phyloP scores from a whole-genome alignment of 345 rosid species.

The Raphanus sativus region DNA sequence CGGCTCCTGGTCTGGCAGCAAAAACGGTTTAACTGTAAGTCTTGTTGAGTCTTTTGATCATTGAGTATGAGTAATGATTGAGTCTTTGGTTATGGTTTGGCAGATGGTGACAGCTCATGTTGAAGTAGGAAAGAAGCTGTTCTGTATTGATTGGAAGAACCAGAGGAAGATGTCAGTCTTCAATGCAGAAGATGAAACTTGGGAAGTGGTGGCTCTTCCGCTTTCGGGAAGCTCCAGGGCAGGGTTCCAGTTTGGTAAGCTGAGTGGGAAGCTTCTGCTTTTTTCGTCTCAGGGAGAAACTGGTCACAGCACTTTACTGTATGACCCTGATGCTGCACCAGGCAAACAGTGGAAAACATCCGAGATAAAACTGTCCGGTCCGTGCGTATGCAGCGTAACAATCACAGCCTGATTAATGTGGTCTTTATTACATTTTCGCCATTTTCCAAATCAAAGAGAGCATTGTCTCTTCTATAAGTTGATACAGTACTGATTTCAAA shows the following conservation, averaged over 20 bases:
- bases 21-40: slow-evolving; percentile 71
- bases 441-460: slow-evolving; percentile 10
- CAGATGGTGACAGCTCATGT: slow-evolving; percentile 93
- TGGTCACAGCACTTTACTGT: slow-evolving; percentile 55
- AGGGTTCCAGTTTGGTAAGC: slow-evolving; percentile 73
- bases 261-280: slow-evolving; percentile 70
- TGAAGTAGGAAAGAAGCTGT: slow-evolving; percentile 68
- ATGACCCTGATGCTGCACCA: slow-evolving; percentile 69
- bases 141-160: slow-evolving; percentile 89
- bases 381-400: slow-evolving; percentile 70
- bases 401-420: slow-evolving; percentile 55
- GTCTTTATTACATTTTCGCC: neutral
- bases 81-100: neutral
- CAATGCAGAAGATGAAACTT: slow-evolving; percentile 57
- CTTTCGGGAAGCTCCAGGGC: slow-evolving; percentile 64
- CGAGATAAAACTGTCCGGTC: slow-evolving; percentile 65
- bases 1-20: slow-evolving; percentile 66
- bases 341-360: slow-evolving; percentile 77
- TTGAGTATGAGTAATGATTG: neutral
- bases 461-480: neutral
- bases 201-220: slow-evolving; percentile 82
- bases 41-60: neutral
- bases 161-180: slow-evolving; percentile 76
- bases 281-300: slow-evolving; percentile 59
- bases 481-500: neutral